These are phyloP conservation scores for Camellia sinensis DNA, from an alignment of 148 eudicot genomes.

Conservation along the genomic window DNA sequence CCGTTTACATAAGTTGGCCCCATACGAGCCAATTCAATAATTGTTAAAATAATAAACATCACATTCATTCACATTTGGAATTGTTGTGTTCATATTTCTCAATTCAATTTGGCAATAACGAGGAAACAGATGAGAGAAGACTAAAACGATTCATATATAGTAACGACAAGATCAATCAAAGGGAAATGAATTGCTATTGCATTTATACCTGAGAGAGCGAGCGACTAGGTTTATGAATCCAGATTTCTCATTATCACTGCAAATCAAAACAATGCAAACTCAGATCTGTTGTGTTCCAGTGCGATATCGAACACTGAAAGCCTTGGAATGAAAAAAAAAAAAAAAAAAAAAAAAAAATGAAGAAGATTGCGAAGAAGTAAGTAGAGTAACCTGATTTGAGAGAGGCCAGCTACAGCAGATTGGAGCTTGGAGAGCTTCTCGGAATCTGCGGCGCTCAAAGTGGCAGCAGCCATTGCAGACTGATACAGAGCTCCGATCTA, in stretches of 20 bases:
- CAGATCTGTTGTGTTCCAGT: background rate
- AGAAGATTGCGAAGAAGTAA: background rate
- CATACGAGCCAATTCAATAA: no score
- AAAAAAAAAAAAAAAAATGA: background rate
- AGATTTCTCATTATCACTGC: conserved; percentile 82
- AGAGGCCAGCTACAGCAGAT: conserved; percentile 55
- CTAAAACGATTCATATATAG: background rate
- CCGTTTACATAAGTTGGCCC: no score
- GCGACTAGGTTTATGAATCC: conserved; percentile 88
- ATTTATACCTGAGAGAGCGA: conserved; percentile 79
- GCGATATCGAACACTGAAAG: background rate
- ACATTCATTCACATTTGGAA: background rate
- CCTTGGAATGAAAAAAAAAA: background rate
- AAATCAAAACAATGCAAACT: background rate
- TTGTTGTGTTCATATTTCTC: background rate
- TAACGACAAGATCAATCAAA: background rate
- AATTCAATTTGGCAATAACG: background rate
- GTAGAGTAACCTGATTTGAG: conserved; percentile 57
- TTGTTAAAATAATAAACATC: no score
- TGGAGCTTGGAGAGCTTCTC: conserved; percentile 64
- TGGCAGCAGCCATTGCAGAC: conserved; percentile 52
- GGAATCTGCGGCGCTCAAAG: conserved; percentile 41
- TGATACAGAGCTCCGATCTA: conserved; percentile 18
- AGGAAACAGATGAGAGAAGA: background rate
- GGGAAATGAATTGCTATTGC: background rate